Conservation (phyloP, 805 yeast genomes). For the Lipomyces yamadae region DNA sequence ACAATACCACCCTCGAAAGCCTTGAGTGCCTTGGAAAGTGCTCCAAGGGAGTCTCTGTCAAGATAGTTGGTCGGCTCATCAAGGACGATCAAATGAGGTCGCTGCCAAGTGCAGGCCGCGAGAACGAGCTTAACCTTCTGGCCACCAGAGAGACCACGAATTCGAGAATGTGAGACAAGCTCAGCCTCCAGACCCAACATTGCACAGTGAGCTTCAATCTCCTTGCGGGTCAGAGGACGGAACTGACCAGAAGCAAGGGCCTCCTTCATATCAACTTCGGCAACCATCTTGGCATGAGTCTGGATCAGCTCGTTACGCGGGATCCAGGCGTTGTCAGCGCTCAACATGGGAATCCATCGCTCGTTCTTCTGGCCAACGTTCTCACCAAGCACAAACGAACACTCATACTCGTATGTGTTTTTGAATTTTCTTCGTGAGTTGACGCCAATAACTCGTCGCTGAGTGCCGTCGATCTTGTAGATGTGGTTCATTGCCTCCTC, state of each 20-base stretch:
- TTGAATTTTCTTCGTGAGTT: conserved; percentile 99
- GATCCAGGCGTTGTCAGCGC: conserved; percentile 99
- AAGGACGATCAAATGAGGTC: conserved; percentile 98
- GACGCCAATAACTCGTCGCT: conserved; percentile 94
- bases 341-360: conserved; percentile 99
- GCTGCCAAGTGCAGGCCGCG: conserved; percentile 99
- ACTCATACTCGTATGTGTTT: conserved; percentile 99
- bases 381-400: conserved; percentile 97
- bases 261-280: conserved; percentile 99
- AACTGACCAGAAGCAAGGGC: conserved; percentile 99
- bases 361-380: conserved; percentile 98
- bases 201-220: conserved; percentile 97
- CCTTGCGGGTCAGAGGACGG: conserved; percentile 99
- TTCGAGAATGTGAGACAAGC: conserved; percentile 99
- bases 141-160: conserved; percentile 99
- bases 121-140: conserved; percentile 99
- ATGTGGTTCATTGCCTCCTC: conserved; percentile 99
- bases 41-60: conserved; percentile 99
- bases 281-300: conserved; percentile 98
- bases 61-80: conserved; percentile 99
- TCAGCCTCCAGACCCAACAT: conserved; percentile 99
- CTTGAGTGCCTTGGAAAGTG: conserved; percentile 98
- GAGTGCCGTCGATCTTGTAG: conserved; percentile 98
- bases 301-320: conserved; percentile 98
- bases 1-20: conserved; percentile 99